Conservation (phyloP, 306 rosid genomes). For the Bauhinia variegata region DNA sequence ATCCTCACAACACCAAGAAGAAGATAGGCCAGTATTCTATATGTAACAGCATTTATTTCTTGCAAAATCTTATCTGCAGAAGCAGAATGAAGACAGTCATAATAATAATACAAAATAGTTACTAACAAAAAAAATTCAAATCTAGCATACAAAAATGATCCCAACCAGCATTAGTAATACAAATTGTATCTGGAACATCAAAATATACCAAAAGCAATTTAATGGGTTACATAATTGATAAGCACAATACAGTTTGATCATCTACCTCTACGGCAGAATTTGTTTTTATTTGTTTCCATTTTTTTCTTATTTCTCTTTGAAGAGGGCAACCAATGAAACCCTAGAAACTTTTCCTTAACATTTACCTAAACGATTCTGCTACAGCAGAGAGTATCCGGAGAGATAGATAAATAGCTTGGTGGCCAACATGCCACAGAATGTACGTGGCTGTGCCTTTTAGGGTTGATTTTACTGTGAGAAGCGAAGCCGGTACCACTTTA, state of each 20-base stretch:
- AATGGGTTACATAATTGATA: background rate
- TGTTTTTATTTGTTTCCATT: background rate
- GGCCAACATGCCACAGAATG: background rate
- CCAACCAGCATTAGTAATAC: background rate
- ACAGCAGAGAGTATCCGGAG: background rate
- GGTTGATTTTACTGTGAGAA: background rate
- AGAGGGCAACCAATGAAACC: too few relatives aligned
- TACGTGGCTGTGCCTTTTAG: background rate
- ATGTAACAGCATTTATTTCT: constrained; percentile 54
- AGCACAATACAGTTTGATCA: background rate
- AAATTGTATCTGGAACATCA: background rate
- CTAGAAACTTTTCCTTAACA: background rate
- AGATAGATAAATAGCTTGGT: background rate
- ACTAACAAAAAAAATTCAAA: constrained; percentile 17
- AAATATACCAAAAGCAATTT: background rate
- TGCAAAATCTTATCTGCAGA: constrained; percentile 74
- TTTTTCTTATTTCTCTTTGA: too few relatives aligned
- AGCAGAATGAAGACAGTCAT: background rate
- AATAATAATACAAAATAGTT: background rate
- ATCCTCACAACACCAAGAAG: constrained; percentile 85
- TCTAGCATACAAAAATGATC: constrained; percentile 1
- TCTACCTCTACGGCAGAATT: background rate
- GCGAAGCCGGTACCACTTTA: background rate
- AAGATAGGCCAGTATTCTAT: constrained; percentile 79
- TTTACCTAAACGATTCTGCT: constrained; percentile 15